Evolutionary conservation across 192 early-diverging fungal genomes (phyloP).

Genomic region (Podila clonocystis): DNA sequence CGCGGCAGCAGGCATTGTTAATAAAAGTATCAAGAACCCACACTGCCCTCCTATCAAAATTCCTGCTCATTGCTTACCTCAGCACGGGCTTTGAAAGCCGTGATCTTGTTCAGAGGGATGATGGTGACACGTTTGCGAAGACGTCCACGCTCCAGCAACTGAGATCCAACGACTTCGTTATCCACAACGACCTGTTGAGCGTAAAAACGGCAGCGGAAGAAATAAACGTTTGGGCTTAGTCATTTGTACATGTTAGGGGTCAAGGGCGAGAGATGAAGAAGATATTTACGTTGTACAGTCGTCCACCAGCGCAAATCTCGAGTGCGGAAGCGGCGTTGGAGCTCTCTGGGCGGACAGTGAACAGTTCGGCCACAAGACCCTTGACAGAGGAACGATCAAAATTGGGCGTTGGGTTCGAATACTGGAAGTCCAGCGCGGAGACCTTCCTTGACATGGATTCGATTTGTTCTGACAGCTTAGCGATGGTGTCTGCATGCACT

Average conservation of each 20-base stretch:
- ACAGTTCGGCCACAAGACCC: constrained; percentile 92
- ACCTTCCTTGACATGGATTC: constrained; percentile 64
- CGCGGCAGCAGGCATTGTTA: neutral
- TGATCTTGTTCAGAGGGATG: constrained; percentile 97
- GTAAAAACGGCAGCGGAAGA: neutral
- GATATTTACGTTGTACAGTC: constrained; percentile 83
- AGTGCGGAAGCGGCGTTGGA: constrained; percentile 78
- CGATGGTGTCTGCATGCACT: constrained; percentile 6
- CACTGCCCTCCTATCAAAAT: no score
- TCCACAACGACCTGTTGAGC: constrained; percentile 84
- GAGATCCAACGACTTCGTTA: constrained; percentile 82
- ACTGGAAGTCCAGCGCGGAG: constrained; percentile 80
- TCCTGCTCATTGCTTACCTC: constrained; percentile 37
- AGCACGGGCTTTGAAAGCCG: constrained; percentile 60
- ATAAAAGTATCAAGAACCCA: neutral
- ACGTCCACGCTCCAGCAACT: constrained; percentile 82
- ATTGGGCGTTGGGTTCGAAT: constrained; percentile 82
- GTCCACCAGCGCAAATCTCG: constrained; percentile 95
- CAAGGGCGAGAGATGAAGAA: neutral
- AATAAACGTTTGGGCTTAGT: no score
- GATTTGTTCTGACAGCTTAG: constrained; percentile 49
- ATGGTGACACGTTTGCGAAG: constrained; percentile 86
- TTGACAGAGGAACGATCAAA: constrained; percentile 92
- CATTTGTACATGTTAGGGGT: constrained; percentile 2
- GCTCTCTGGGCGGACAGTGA: constrained; percentile 78